A percentile compares a stretch with the other conserved stretches of the same genome.
Conservation (phyloP, 2,329 filamentous ascomycete genomes). For the Trichoderma brevicompactum region DNA sequence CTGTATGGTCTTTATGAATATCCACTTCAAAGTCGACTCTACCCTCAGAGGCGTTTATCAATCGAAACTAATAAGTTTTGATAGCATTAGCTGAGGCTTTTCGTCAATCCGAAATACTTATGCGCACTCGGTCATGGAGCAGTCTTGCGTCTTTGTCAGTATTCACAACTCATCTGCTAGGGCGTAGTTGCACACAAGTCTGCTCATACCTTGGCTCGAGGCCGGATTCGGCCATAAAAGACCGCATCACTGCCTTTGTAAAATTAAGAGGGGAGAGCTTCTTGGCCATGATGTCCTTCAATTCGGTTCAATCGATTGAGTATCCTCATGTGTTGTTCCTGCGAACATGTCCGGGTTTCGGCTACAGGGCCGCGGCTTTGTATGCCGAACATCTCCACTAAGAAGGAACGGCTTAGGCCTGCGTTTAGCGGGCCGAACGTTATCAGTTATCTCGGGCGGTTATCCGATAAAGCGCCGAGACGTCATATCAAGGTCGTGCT, state of each 20-base stretch:
- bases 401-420: neutral
- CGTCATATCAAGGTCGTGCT: neutral
- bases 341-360: neutral
- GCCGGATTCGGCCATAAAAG: constrained; percentile 83
- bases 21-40: constrained; percentile 76
- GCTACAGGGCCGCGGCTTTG: neutral
- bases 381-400: neutral
- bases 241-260: constrained; percentile 62
- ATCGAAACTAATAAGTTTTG: constrained; percentile 58
- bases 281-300: constrained; percentile 39
- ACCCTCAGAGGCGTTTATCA: constrained; percentile 67
- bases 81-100: neutral
- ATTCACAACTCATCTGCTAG: neutral
- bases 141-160: constrained; percentile 33
- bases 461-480: constrained; percentile 18
- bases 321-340: neutral
- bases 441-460: neutral
- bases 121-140: constrained; percentile 35
- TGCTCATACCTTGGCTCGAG: constrained; percentile 78
- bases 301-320: neutral
- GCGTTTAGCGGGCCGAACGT: neutral
- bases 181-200: neutral
- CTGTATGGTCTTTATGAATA: constrained; percentile 75
- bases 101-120: neutral
- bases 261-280: constrained; percentile 43